These are phyloP conservation scores for Camellia lanceoleosa DNA, from an alignment of 148 eudicot species.

Conservation along the genomic window DNA sequence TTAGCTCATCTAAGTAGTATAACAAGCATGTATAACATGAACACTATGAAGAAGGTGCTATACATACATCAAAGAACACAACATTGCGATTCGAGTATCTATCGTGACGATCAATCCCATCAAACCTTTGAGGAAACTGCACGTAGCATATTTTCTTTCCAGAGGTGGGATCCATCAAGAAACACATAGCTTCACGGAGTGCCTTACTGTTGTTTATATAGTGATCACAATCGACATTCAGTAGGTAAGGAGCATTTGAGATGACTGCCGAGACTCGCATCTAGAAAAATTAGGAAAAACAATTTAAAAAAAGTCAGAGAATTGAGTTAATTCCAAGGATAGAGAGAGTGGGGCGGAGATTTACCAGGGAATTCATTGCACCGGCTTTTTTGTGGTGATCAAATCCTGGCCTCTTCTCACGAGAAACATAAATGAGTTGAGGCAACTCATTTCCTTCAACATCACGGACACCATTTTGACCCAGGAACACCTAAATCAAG, in stretches of 20 bases:
- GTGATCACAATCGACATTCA: slow-evolving; percentile 95
- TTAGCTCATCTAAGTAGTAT: neutral
- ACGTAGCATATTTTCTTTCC: slow-evolving; percentile 77
- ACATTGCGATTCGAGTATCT: slow-evolving; percentile 79
- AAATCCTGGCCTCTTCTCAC: slow-evolving; percentile 95
- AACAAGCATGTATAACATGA: neutral
- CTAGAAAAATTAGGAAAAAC: slow-evolving; percentile 27
- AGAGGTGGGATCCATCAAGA: slow-evolving; percentile 74
- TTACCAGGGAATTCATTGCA: slow-evolving; percentile 93
- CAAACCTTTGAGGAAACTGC: slow-evolving; percentile 75
- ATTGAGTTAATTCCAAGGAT: neutral
- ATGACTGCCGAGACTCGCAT: slow-evolving; percentile 83
- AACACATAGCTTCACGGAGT: slow-evolving; percentile 76
- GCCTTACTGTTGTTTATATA: slow-evolving; percentile 75
- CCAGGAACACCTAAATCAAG: slow-evolving; percentile 69
- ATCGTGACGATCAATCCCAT: slow-evolving; percentile 76
- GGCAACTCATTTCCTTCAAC: slow-evolving; percentile 76
- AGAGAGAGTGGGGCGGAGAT: slow-evolving; percentile 13
- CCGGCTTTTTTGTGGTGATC: slow-evolving; percentile 97
- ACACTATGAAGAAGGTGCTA: neutral
- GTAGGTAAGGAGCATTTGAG: slow-evolving; percentile 85
- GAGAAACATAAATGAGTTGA: slow-evolving; percentile 84
- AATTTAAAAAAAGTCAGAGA: neutral
- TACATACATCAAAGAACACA: slow-evolving; percentile 74
- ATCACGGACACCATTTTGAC: slow-evolving; percentile 70